Base-by-base conservation (phyloP, 768 basidiomycete species). In the Agrocybe chaxingu region DNA sequence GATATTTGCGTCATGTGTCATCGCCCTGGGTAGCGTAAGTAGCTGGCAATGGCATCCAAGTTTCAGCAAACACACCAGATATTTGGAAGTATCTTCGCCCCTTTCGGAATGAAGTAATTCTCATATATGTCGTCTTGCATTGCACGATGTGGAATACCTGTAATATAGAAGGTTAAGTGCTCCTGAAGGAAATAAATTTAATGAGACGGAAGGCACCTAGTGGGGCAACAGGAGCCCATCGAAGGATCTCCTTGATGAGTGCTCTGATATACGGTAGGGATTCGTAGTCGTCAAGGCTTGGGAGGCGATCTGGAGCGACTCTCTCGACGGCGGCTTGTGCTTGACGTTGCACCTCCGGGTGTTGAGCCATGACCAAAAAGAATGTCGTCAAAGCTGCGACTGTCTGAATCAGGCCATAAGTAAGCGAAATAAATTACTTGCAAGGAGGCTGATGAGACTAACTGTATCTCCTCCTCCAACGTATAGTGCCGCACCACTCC, bases 401-500 rank as follows among this genome's bases (percentile, higher is more conserved):
- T 16, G 69, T 72, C 73, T 73, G 19, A 33, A 24, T 38, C 11
- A 13, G 42, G 43, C 34, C 24, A 11, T 39, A 10, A 52, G 24
- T 32, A 32, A 19, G 4, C 39, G 30, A 8, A 18, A 12, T 8
- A 13, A 6, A 33, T 12, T 16, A 31, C 18, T 8, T 13, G 8
- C 29, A 44, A 5, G 16, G 18, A 46, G 45, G 51, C 57, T 45
- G 32, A 68, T 7, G 34, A 42, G 44, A 55, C 65, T 48, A 30
- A 73, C 71, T 11, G 73, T 75, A 52, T 74, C 73, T 30, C 68
- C 67, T 10, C 71, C 72, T n/a, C 66, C 72, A 32, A 65, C 53
- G 48, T 67, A 71, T 11, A 70, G 50, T 3, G 62, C 64, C 3
- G 63, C 61, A 31, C 58, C 54, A 7, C 58, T 59, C 65, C 65